Percentiles rank a stretch among this genome's conserved stretches.
phyloP scores from a whole-genome alignment of 768 basidiomycete species.

The Hortiboletus flavorubellus region DNA sequence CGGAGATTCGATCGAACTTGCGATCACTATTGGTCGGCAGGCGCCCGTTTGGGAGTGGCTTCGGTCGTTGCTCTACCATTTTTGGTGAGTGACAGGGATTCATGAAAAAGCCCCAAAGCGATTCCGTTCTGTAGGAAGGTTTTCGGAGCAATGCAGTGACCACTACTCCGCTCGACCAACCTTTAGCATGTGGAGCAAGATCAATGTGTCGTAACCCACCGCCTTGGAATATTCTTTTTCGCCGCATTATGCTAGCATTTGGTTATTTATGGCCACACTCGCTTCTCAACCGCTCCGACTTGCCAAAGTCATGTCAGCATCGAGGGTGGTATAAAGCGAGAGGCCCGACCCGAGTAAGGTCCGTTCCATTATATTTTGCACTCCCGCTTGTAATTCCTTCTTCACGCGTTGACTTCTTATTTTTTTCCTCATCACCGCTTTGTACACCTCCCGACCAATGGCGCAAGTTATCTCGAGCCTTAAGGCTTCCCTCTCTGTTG shows the following conservation, averaged over 20 bases:
- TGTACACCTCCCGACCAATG: constrained; percentile 1
- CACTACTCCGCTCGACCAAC: background rate
- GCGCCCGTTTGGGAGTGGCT: background rate
- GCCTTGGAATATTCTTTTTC: background rate
- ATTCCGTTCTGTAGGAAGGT: background rate
- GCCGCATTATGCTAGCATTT: constrained; percentile 8
- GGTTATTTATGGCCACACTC: constrained; percentile 7
- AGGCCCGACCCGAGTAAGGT: too few relatives aligned
- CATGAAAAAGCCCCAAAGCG: background rate
- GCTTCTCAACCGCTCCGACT: too few relatives aligned
- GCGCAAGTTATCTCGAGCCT: constrained; percentile 1
- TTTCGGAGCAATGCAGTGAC: background rate
- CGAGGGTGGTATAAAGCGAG: constrained; percentile 5
- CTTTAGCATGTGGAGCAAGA: constrained; percentile 1
- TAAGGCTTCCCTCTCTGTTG: constrained; percentile 1
- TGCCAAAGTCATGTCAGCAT: background rate
- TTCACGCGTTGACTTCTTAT: background rate
- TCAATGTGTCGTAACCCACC: background rate
- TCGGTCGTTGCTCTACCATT: background rate
- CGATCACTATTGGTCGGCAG: background rate
- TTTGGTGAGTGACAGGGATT: background rate
- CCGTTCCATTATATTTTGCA: background rate
- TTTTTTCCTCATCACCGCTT: background rate
- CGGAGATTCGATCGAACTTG: constrained; percentile 1
- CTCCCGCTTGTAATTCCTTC: background rate